A percentile compares a stretch with the other conserved stretches of the same genome.
These are phyloP conservation scores for Intubia oerlemansii DNA, from an alignment of 2,329 filamentous ascomycete genomes.

Conservation along the genomic window DNA sequence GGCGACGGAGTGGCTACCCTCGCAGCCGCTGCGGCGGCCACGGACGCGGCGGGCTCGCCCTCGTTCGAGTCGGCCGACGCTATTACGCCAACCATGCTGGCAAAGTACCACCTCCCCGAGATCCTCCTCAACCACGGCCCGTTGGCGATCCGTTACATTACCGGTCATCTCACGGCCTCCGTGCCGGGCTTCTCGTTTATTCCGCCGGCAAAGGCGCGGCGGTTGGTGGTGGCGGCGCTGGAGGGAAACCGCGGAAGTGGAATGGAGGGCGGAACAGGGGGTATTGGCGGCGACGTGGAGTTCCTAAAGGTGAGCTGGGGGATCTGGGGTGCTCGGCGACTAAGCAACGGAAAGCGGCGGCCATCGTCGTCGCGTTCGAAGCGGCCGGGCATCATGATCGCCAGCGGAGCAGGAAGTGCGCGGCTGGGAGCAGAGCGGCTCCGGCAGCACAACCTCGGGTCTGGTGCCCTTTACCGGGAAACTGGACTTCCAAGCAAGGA, in stretches of 20 bases:
- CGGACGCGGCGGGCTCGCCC: neutral
- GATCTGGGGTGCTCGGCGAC: constrained; percentile 67
- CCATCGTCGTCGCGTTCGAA: constrained; percentile 13
- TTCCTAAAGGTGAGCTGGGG: constrained; percentile 98
- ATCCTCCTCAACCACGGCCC: constrained; percentile 82
- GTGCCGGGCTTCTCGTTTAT: constrained; percentile 86
- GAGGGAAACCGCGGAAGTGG: constrained; percentile 50
- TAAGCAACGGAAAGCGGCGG: constrained; percentile 15
- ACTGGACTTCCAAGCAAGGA: too few relatives aligned
- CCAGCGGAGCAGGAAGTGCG: constrained; percentile 17
- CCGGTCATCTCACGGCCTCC: constrained; percentile 80
- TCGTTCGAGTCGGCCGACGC: constrained; percentile 49
- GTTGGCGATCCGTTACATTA: constrained; percentile 83
- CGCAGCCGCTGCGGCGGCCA: constrained; percentile 2
- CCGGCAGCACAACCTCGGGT: constrained; percentile 33
- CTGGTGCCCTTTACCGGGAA: constrained; percentile 42
- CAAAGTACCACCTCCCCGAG: constrained; percentile 74
- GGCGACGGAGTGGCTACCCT: neutral
- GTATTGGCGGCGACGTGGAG: constrained; percentile 47
- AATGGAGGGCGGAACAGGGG: constrained; percentile 27
- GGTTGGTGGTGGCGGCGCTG: constrained; percentile 77
- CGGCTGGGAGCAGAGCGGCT: constrained; percentile 19
- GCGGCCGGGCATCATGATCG: constrained; percentile 34
- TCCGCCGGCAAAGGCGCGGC: constrained; percentile 70
- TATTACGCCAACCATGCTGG: constrained; percentile 70